Conservation (phyloP, 495 filamentous ascomycete species). For the Aspergillus taichungensis region DNA sequence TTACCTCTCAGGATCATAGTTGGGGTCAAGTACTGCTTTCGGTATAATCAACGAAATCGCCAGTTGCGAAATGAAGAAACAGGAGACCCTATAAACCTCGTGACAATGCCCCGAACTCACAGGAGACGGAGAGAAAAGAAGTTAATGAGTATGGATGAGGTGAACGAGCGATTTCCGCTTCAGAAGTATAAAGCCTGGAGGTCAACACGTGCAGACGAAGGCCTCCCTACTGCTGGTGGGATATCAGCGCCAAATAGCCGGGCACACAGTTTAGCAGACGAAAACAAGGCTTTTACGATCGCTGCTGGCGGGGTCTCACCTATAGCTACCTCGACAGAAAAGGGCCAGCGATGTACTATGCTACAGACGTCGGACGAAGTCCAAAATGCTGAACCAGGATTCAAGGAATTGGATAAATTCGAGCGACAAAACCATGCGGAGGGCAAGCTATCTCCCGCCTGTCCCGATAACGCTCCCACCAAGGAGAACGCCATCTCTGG, state of each 20-base stretch:
- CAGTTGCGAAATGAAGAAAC: constrained; percentile 70
- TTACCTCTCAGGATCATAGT: constrained; percentile 82
- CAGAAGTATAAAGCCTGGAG: constrained; percentile 96
- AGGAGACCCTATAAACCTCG: constrained; percentile 74
- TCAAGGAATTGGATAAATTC: too few species aligned
- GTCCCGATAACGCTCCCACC: not conserved
- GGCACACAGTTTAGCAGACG: constrained; percentile 20
- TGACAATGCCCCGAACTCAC: constrained; percentile 69
- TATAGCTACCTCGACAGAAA: constrained; percentile 4
- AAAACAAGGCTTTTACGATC: constrained; percentile 7
- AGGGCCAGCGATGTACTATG: constrained; percentile 4
- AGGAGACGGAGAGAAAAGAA: constrained; percentile 89
- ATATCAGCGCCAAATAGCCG: constrained; percentile 56
- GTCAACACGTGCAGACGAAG: constrained; percentile 69
- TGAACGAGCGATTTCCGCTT: constrained; percentile 92
- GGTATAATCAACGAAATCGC: constrained; percentile 92
- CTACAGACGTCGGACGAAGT: not conserved
- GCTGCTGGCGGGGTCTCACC: constrained; percentile 6
- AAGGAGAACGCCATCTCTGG: constrained; percentile 4
- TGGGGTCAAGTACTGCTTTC: constrained; percentile 97
- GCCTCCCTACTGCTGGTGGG: constrained; percentile 75
- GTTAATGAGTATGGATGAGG: constrained; percentile 97
- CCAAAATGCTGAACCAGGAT: constrained; percentile 1
- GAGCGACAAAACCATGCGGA: too few species aligned
- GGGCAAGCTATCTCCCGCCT: too few species aligned